A percentile compares a stretch with the other conserved stretches of the same genome.
phyloP scores from a whole-genome alignment of 768 basidiomycete species.

The Trametes cinnabarina region DNA sequence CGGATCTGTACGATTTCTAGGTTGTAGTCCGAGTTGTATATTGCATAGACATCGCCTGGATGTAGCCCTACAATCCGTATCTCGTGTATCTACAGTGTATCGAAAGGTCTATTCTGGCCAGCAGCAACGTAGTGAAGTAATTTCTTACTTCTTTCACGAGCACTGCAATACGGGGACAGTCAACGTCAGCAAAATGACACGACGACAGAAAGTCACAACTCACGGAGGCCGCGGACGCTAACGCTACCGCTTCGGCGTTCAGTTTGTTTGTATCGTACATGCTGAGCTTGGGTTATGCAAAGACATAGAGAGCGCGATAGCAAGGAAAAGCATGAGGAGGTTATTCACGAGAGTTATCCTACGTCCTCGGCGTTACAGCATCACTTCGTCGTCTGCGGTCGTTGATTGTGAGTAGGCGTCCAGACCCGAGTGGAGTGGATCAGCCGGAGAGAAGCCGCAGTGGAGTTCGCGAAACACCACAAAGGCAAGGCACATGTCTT shows the following conservation, averaged over 20 bases:
- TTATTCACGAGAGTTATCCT: neutral
- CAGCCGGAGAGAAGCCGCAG: neutral
- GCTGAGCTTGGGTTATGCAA: neutral
- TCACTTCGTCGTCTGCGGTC: constrained; percentile 6
- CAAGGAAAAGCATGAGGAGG: constrained; percentile 5
- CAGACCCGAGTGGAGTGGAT: neutral
- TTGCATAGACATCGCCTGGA: neutral
- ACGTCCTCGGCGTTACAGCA: neutral
- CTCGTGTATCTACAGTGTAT: neutral
- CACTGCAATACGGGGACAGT: too few species aligned
- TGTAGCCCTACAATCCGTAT: constrained; percentile 12
- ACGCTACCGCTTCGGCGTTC: too few species aligned
- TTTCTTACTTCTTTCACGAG: too few species aligned
- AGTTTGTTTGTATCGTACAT: neutral
- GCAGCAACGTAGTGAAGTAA: neutral
- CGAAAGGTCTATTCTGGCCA: neutral
- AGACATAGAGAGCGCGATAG: constrained; percentile 8
- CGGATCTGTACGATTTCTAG: constrained; percentile 75
- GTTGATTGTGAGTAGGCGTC: neutral
- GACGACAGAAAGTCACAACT: too few species aligned
- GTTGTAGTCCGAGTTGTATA: neutral
- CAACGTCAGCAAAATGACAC: too few species aligned
- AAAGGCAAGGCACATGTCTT: neutral
- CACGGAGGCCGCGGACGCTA: too few species aligned
- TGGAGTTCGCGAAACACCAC: neutral